These are phyloP conservation scores for Jatropha podagrica DNA, from an alignment of 441 rosid genomes.

Conservation along the genomic window DNA sequence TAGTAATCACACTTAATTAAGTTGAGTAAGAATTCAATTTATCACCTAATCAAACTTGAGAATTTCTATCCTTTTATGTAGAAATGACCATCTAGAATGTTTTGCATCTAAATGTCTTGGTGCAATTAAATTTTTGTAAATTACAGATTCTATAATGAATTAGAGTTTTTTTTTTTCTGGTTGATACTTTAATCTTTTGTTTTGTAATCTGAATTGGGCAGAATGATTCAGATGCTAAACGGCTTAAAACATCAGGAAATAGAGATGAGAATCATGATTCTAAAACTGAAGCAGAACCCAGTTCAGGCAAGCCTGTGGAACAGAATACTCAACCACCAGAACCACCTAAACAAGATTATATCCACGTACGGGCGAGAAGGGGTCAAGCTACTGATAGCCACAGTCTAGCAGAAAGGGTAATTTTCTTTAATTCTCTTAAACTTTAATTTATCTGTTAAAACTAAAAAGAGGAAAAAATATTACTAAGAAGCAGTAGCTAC, in stretches of 20 bases:
- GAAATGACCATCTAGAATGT: conserved; percentile 4
- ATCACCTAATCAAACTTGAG: not conserved
- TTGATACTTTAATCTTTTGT: not conserved
- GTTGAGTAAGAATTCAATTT: conserved; percentile 8
- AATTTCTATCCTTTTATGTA: not conserved
- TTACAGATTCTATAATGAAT: not conserved
- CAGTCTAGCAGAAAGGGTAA: conserved; percentile 93
- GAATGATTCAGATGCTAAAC: conserved; percentile 50
- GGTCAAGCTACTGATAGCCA: conserved; percentile 98
- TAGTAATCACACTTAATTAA: not conserved
- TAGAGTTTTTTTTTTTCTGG: not conserved
- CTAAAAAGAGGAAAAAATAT: not conserved
- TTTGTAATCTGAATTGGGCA: conserved; percentile 28
- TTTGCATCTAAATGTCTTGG: conserved; percentile 3
- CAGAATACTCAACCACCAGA: conserved; percentile 48
- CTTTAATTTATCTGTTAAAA: conserved; percentile 5
- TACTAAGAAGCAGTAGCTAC: not conserved
- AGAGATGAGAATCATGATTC: conserved; percentile 44
- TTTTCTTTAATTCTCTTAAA: conserved; percentile 22
- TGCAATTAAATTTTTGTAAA: not conserved
- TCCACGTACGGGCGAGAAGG: conserved; percentile 91
- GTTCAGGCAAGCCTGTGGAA: conserved; percentile 56
- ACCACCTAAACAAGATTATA: conserved; percentile 77
- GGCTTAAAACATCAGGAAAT: conserved; percentile 42
- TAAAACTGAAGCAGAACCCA: conserved; percentile 45